Conservation (phyloP, 345 rosid genomes). For the Populus pruinosa region DNA sequence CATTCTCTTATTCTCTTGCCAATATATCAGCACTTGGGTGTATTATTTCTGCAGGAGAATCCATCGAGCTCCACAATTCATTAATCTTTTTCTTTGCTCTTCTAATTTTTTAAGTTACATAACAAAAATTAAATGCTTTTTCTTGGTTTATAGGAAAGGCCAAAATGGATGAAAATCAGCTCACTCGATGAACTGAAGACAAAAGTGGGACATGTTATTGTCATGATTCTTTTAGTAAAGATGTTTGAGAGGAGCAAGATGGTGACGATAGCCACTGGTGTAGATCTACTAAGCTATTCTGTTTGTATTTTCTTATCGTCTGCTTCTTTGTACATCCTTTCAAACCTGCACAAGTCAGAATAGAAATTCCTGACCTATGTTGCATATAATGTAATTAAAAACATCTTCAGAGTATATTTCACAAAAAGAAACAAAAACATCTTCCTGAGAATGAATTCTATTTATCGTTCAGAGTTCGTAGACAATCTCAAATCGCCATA, state of each 20-base stretch:
- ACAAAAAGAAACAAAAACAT: no score
- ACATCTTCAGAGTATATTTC: no score
- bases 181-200: slow-evolving; percentile 86
- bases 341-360: slow-evolving; percentile 68
- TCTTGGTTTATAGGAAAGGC: slow-evolving; percentile 52
- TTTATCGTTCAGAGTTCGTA: no score
- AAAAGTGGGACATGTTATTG: slow-evolving; percentile 91
- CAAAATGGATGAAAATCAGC: slow-evolving; percentile 94
- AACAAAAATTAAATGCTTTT: background rate
- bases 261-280: slow-evolving; percentile 78
- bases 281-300: slow-evolving; percentile 80
- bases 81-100: background rate
- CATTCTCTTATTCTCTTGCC: background rate
- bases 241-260: slow-evolving; percentile 97
- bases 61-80: no score
- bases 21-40: background rate
- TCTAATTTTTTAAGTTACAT: background rate
- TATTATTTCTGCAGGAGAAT: no score
- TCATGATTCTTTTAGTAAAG: slow-evolving; percentile 90
- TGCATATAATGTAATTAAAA: background rate
- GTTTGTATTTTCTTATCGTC: slow-evolving; percentile 81
- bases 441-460: no score
- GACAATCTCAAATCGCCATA: no score
- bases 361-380: background rate
- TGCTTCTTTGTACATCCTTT: slow-evolving; percentile 85